Base-by-base conservation (phyloP, 2,329 filamentous ascomycete species). In the Ophiosphaerella korrae region DNA sequence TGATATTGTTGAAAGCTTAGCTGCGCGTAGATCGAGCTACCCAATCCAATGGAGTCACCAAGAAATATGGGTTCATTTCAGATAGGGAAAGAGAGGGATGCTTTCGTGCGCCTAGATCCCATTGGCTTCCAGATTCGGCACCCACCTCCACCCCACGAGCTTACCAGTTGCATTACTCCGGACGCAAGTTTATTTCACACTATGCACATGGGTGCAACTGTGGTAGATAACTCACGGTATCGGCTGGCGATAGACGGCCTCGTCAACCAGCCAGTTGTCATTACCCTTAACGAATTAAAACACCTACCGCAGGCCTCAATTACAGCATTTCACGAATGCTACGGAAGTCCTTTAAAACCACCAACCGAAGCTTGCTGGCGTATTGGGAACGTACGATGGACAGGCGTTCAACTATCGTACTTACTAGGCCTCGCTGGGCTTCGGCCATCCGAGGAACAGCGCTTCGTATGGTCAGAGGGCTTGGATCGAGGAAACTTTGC, bases 301-400 rank as follows among this genome's bases (percentile, higher is more conserved):
- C 32, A 47, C 3, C 50, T 75, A 7, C 69, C 70, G 0, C 45
- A 45, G 7, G 53, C 47, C 7, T 61, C 50, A 5, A 45, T 74
- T 5, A 70, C 65, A 3, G 54, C 70, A 3, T 67, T 72, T 38
- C 70, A 74, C 42, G 72, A 75, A 52, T 75, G 72, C 54, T 75
- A 68, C 41, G 71, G 71, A 9, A 71, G 66, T 36, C 72, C 72
- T 0, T 38, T 74, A 1, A 61, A 59, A 12, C 66, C 70, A 8
- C 62, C 70, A 0, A 62, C 51, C 2, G 58, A 59, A 4, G 64
- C 67, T 2, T 36, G 70, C 1, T 68, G 66, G 61, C 60, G 71
- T 2, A 54, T 74, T 1, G 72, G 72, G 0, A 75, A 74, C 38
- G 67, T 73, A 1, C 41, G 34, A 12, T 75, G 72, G 72, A 70